phyloP scores from a whole-genome alignment of 2,329 filamentous ascomycete species.

The Pestalotiopsis sp. region DNA sequence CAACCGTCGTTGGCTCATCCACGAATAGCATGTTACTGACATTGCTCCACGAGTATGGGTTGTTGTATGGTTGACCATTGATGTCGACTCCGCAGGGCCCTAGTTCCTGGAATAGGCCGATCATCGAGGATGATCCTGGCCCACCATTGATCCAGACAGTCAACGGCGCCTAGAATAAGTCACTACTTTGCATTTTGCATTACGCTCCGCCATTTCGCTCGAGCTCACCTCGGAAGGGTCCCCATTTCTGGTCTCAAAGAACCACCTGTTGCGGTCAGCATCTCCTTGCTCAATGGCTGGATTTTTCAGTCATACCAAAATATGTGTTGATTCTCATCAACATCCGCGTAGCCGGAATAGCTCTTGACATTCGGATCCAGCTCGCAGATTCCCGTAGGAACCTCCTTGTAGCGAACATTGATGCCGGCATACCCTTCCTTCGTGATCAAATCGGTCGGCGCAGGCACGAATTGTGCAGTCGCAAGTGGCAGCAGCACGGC shows the following conservation, averaged over 20 bases:
- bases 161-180: conserved; percentile 38
- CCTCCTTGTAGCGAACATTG: conserved; percentile 49
- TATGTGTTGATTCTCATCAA: conserved; percentile 39
- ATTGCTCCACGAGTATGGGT: conserved; percentile 63
- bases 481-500: neutral
- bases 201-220: neutral
- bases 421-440: conserved; percentile 34
- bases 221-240: conserved; percentile 35
- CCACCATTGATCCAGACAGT: conserved; percentile 58
- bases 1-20: conserved; percentile 60
- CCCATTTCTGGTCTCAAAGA: conserved; percentile 49
- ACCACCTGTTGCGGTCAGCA: conserved; percentile 37
- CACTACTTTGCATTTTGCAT: neutral
- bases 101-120: conserved; percentile 55
- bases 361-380: conserved; percentile 41
- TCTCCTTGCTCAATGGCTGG: neutral
- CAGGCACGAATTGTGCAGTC: conserved; percentile 29
- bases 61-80: conserved; percentile 46
- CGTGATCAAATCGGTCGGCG: conserved; percentile 28
- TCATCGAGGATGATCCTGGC: conserved; percentile 53
- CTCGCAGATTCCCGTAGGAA: conserved; percentile 48
- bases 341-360: conserved; percentile 45
- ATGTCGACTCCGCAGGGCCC: conserved; percentile 42
- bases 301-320: conserved; percentile 27
- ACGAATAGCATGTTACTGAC: conserved; percentile 63